Base-by-base conservation (phyloP, 2,329 filamentous ascomycete species). In the Epichloe hybrida region DNA sequence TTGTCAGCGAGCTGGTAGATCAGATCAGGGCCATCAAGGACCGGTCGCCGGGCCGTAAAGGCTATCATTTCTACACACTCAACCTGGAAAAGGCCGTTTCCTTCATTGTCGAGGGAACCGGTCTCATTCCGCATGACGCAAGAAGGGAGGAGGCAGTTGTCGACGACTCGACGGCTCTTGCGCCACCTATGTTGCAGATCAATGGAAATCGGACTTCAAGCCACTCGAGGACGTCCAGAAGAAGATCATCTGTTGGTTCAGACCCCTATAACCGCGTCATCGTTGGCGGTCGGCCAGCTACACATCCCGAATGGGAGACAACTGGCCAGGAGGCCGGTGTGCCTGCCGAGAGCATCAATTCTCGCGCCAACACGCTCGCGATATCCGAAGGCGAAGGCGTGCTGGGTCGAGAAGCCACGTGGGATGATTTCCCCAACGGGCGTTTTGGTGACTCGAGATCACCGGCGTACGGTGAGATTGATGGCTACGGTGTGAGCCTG, bases 371-470 rank as follows among this genome's bases (percentile, higher is more conserved):
- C 64, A 93, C 88, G 1, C 77, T 97, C 9, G 88, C 90, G 31
- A 96, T 96, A 52, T 95, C 90, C 0, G 91, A 97, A 69, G 91
- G 93, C 5, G 86, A 95, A 61, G 93, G 91, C 23, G 78, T 86
- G 3, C 74, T 96, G 6, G 93, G 91, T 11, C 79, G 93, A 47
- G 91, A 97, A 72, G 93, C 93, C 36, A 98, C 93, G 0, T 98
- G 93, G 93, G 93, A 98, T 61, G 93, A 98, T 63, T 98, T 89
- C 66, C 91, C 91, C 55, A 97, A 97, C 71, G 93, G 91, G 31
- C 81, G 91, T 50, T 97, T 91, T 82, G 91, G 91, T 63, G 91
- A 96, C 61, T 87, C 90, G 4, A 80, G 91, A 49, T 95, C 89
- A 3, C 89, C 89, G 1, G 91, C 91, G 0, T 97, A 95, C 63